Evolutionary conservation across 305 asterid species (phyloP).

Genomic region (Fraxinus velutina): DNA sequence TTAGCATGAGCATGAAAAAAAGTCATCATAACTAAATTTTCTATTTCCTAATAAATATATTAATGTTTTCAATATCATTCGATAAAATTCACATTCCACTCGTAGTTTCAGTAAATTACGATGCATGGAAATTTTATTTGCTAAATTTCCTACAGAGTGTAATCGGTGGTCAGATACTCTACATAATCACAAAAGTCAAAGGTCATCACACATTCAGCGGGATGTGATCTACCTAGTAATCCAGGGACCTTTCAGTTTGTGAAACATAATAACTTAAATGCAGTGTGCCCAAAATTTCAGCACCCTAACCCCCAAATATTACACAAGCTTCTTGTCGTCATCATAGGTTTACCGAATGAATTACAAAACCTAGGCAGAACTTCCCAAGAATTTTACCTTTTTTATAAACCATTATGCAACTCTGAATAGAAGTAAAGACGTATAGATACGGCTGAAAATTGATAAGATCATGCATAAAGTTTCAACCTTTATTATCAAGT

Average conservation of each 20-base stretch:
- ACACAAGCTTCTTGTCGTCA: not conserved
- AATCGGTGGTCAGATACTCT: not conserved
- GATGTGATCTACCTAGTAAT: not conserved
- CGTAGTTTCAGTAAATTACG: not conserved
- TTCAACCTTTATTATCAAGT: conserved; percentile 45
- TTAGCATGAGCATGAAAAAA: not conserved
- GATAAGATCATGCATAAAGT: conserved; percentile 16
- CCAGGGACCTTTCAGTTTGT: not conserved
- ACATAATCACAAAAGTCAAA: not conserved
- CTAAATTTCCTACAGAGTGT: not conserved
- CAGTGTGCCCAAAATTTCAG: not conserved
- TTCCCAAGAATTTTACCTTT: not conserved
- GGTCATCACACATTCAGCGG: not conserved
- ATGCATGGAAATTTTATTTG: not conserved
- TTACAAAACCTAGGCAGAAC: not conserved
- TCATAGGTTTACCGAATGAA: not conserved
- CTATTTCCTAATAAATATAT: not conserved
- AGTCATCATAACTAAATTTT: not conserved
- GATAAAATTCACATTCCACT: not conserved
- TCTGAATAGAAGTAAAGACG: not conserved
- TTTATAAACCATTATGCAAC: not conserved
- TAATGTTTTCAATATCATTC: not conserved
- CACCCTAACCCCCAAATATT: not conserved
- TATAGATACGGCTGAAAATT: not conserved
- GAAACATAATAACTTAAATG: not conserved